Evolutionary conservation across 2,329 filamentous ascomycete genomes (phyloP).

Genomic region (Epichloe sp.): DNA sequence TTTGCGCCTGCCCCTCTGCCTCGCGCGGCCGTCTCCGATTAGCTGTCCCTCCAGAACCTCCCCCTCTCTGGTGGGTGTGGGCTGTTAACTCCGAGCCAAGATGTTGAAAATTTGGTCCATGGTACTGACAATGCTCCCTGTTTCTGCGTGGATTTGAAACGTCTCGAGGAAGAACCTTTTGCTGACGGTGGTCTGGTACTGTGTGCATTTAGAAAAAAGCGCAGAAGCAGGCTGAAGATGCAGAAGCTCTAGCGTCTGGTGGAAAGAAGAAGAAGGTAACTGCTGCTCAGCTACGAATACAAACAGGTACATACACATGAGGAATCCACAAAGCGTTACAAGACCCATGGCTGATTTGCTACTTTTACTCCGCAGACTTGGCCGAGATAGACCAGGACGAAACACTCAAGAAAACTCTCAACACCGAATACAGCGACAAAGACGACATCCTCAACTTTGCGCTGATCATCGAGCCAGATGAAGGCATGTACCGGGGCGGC

Average conservation of each 20-base stretch:
- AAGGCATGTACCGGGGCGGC: constrained; percentile 78
- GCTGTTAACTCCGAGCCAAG: constrained; percentile 25
- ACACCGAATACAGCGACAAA: constrained; percentile 65
- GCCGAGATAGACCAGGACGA: constrained; percentile 45
- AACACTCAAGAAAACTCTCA: constrained; percentile 67
- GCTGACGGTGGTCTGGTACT: constrained; percentile 7
- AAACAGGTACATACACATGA: constrained; percentile 56
- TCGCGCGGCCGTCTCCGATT: neutral
- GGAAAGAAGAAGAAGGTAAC: constrained; percentile 98
- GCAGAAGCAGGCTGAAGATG: constrained; percentile 87
- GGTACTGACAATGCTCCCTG: constrained; percentile 39
- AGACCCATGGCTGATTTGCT: neutral
- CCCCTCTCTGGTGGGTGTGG: neutral
- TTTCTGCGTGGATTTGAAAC: neutral
- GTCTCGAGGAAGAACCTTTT: too few relatives aligned
- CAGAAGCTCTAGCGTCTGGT: constrained; percentile 53
- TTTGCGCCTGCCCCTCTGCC: neutral
- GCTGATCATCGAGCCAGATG: constrained; percentile 72
- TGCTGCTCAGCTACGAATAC: constrained; percentile 84
- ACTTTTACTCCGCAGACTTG: constrained; percentile 42
- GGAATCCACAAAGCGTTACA: neutral
- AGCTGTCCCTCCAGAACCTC: neutral
- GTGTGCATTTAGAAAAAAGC: constrained; percentile 63
- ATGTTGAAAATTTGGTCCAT: constrained; percentile 99
- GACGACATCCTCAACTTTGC: constrained; percentile 80